Evolutionary conservation across 2,329 filamentous ascomycete genomes (phyloP).

Genomic region (Alternaria ethzedia): DNA sequence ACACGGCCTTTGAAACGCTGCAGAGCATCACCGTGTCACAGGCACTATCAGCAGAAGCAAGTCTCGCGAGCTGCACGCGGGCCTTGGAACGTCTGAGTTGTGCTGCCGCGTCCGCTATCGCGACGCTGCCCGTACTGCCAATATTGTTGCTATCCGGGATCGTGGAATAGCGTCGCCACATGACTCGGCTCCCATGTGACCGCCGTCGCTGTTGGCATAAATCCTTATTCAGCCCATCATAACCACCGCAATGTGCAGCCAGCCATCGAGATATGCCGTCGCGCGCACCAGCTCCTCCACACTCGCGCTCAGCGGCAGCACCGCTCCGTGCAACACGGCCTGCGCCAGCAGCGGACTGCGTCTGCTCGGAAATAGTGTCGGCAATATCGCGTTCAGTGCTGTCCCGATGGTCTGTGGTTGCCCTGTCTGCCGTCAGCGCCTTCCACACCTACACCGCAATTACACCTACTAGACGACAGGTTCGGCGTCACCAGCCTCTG

Average conservation of each 20-base stretch:
- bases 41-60: neutral
- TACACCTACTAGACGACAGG: conserved; percentile 46
- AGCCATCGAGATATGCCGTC: conserved; percentile 89
- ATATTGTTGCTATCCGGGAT: conserved; percentile 2
- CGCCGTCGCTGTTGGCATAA: neutral
- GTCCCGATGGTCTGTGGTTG: conserved; percentile 75
- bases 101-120: neutral
- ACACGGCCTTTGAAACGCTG: neutral
- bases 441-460: neutral
- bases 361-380: conserved; percentile 84
- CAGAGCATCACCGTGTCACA: neutral
- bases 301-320: conserved; percentile 78
- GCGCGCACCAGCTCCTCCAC: conserved; percentile 83
- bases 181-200: conserved; percentile 4
- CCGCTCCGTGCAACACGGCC: conserved; percentile 83
- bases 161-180: conserved; percentile 4
- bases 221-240: conserved; percentile 62
- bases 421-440: conserved; percentile 37
- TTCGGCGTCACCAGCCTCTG: conserved; percentile 73
- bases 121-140: conserved; percentile 1
- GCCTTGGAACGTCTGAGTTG: neutral
- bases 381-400: conserved; percentile 76
- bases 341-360: conserved; percentile 83
- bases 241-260: conserved; percentile 80
- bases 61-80: neutral